Base-by-base conservation (phyloP, 75 land plant species). In the Sequoia sempervirens region DNA sequence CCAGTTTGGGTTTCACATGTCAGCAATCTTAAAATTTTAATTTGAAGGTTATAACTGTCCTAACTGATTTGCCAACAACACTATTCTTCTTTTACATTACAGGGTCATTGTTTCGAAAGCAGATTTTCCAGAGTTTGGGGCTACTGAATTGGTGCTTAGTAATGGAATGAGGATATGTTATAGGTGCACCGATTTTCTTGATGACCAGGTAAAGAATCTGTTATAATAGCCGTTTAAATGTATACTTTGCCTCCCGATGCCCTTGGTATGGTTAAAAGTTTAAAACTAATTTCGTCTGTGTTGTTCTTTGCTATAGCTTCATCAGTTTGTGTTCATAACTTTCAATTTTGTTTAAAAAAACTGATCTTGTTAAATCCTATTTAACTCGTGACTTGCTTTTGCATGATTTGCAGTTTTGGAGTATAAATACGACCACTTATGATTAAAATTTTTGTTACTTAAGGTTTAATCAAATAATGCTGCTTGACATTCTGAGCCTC, bases 121-220 rank as follows among this genome's bases (percentile, higher is more conserved):
- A 64, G 96, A 91, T 32, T 94, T 84, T 83, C 80, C 93, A 78
- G 94, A 89, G 74, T 89, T 95, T 85, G 94, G 94, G 37, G 91
- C 89, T 43, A 93, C 95, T 68, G 99, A 97, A 75, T 80, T 97
- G 40, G 32, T 93, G 50, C 87, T 97, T 37, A 96, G 98, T 43
- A 97, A 95, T 87, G 99, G 99, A 50, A 95, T 97, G 96, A 86
- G 91, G 54, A 89, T 97, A 28, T 95, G 98, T 86, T 97, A 97
- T 82, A 97, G 94, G 83, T 84, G 92, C 83, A 97, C 98, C 23
- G 93, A 97, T 79, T 97, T 97, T 80, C 90, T 94, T 85, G 95
- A 95, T 90, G 99, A 97, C 86, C 96, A 97, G 96, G 99, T 92
- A 34, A 50, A 18, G 5, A 43, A 78, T 26, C 26, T 11, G 5